Base-by-base conservation (phyloP, 2,329 filamentous ascomycete genomes). In the Alternaria rosae region DNA sequence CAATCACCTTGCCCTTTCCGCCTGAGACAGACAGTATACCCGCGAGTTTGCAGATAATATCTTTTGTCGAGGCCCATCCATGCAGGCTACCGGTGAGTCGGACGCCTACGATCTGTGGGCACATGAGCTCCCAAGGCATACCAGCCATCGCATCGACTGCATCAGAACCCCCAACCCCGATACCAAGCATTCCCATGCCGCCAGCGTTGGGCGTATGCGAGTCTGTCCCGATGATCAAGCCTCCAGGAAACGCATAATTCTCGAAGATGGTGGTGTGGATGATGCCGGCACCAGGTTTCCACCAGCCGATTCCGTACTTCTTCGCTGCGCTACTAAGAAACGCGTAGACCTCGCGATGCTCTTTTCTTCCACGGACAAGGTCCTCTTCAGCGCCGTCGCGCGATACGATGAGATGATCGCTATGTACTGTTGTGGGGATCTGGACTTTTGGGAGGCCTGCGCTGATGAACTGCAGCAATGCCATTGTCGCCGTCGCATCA, bases 401-500 rank as follows among this genome's bases (percentile, higher is more conserved):
- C 3, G 76, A 75, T 21, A 78, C 73, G 2, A 81, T 78, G 0
- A 82, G 66, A 57, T 82, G 80, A 32, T 81, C 79, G 41, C 79
- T 79, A 51, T 82, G 80, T 0, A 82, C 72, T 0, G 80, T 80
- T 1, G 79, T 82, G 1, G 80, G 80, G 0, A 79, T 69, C 43
- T 71, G 71, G 4, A 81, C 79, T 25, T 72, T 70, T 2, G 78
- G 79, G 3, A 81, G 66, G 0, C 79, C 80, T 2, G 79, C 80
- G 44, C 78, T 81, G 51, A 82, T 82, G 64, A 82, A 82, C 53
- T 82, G 80, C 1, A 82, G 65, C 11, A 81, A 59, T 2, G 80
- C 80, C 80, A 82, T 82, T 6, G 79, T 81, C 2, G 80, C 80
- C 1, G 79, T 81, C 3, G 80, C 80, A 73, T 82, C 80, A 32